Base-by-base conservation (phyloP, 2,329 filamentous ascomycete genomes). In the Monilinia polystroma region DNA sequence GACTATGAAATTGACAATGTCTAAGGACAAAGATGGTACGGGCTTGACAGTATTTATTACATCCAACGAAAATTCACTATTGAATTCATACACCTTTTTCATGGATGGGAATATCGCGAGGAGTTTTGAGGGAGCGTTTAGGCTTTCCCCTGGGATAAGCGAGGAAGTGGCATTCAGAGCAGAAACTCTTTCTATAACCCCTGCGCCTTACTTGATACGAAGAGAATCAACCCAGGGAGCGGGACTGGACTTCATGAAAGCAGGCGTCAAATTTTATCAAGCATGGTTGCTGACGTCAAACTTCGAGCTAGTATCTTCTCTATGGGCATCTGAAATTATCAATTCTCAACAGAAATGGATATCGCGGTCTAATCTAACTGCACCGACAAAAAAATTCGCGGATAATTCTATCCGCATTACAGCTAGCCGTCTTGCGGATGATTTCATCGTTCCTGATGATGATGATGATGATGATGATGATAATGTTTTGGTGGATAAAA, bases 181-280 rank as follows among this genome's bases (percentile, higher is more conserved):
- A 8, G 56, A 54, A 43, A 47, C 35, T 18, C 32, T 51, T 43
- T 62, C 56, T 16, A 54, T 66, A 29, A 20, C 29, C n/a, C 29
- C 56, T 47, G 56, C 20, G 3, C 20, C 47, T 12, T 66, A 62
- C 43, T 2, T 66, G 12, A 32, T 62, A 16, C 64, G 56, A 6
- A 62, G 26, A 52, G 49, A 53, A 20, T 47, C 49, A 5, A 4
- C 18, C 23, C 26, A 29, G 20, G 70, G 69, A 2, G 63, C 57
- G 55, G 72, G 69, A 55, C 29, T 63, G 20, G 64, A 71, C 16
- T 80, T 81, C 62, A 67, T 73, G 12, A 69, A 76, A 4, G 69
- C 77, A 32, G 75, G 75, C 4, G 72, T 81, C 2, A 76, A 76
- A 26, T 83, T 84, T 69, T 84, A 81, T 64, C 83, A 85, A 68